phyloP scores from a whole-genome alignment of 805 yeast genomes.

The Yamadazyma ubonensis region DNA sequence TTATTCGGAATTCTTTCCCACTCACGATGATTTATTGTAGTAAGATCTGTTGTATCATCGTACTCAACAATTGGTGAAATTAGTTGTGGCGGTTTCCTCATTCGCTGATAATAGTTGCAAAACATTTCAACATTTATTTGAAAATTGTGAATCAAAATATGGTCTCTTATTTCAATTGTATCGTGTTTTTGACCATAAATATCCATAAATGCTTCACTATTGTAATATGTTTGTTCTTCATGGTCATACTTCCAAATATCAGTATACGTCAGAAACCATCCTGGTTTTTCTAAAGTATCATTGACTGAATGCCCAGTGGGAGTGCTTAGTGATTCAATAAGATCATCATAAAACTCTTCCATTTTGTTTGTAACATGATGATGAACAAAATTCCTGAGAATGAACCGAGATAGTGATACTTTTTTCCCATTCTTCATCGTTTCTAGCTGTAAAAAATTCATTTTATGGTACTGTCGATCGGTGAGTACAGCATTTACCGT shows the following conservation, averaged over 20 bases:
- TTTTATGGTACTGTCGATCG: conserved; percentile 1
- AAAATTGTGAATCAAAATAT: conserved; percentile 10
- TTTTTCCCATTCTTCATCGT: neutral
- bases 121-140: conserved; percentile 24
- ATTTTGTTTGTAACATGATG: neutral
- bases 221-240: conserved; percentile 18
- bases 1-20: neutral
- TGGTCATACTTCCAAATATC: conserved; percentile 21
- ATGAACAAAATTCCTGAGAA: neutral
- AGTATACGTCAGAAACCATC: conserved; percentile 17
- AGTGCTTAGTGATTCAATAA: neutral
- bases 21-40: neutral
- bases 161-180: neutral
- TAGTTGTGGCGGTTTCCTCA: conserved; percentile 1
- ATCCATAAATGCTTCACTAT: conserved; percentile 16
- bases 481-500: conserved; percentile 4
- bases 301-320: neutral
- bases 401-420: neutral
- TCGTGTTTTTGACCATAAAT: conserved; percentile 5
- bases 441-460: neutral
- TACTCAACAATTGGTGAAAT: no score
- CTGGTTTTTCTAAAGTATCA: conserved; percentile 15
- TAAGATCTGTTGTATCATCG: no score
- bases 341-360: conserved; percentile 6
- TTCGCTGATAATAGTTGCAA: conserved; percentile 1